phyloP scores from a whole-genome alignment of 257 asterid genomes.

The Anisodus acutangulus region DNA sequence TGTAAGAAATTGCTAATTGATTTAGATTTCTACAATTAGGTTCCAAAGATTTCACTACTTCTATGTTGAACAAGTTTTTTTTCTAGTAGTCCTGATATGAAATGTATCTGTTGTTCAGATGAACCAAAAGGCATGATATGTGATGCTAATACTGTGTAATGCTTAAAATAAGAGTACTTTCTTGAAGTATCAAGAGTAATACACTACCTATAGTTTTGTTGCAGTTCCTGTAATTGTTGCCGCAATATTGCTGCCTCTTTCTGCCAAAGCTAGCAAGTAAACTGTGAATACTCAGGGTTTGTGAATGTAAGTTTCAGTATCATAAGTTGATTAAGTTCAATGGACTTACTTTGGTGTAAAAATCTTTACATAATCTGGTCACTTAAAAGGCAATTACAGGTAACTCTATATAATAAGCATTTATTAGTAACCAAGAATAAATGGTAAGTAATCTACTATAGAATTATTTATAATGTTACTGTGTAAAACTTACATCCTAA shows the following conservation, averaged over 20 bases:
- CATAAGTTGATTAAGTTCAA: background rate
- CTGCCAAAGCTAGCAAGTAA: conserved; percentile 25
- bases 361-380: background rate
- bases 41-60: background rate
- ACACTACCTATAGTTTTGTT: conserved; percentile 21
- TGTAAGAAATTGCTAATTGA: background rate
- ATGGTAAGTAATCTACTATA: background rate
- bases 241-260: conserved; percentile 21
- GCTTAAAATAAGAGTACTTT: background rate
- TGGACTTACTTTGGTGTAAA: background rate
- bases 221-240: conserved; percentile 1
- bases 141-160: background rate
- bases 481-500: background rate
- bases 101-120: background rate
- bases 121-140: background rate
- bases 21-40: background rate
- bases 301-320: background rate
- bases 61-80: too few species aligned
- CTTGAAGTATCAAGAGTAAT: background rate
- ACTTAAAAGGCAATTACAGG: background rate
- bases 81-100: background rate
- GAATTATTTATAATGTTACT: too few species aligned
- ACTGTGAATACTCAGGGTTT: background rate
- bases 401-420: background rate
- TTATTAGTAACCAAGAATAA: too few species aligned